Base-by-base conservation (phyloP, 148 eudicot species). In the Linanthus parryae region DNA sequence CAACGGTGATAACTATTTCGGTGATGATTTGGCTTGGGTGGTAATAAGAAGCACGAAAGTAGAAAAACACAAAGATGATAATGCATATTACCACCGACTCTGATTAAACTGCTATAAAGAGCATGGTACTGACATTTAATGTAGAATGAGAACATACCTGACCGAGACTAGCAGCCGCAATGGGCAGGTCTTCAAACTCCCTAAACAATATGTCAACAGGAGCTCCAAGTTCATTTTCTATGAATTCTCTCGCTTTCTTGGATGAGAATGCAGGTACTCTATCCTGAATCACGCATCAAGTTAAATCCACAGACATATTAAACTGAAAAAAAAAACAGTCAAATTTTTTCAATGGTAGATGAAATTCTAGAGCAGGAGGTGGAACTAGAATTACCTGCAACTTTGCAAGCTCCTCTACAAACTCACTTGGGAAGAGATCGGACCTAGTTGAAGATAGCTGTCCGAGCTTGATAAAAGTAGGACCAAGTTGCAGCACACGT, bases 111-210 rank as follows among this genome's bases (percentile, higher is more conserved):
- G n/a, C n/a, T n/a, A n/a, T n/a, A n/a, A n/a, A n/a, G n/a, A n/a
- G n/a, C n/a, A n/a, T n/a, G n/a, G n/a, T n/a, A n/a, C n/a, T n/a
- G n/a, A n/a, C n/a, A n/a, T n/a, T n/a, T n/a, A n/a, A n/a, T n/a
- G n/a, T n/a, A n/a, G n/a, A n/a, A n/a, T n/a, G n/a, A n/a, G n/a
- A n/a, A n/a, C n/a, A 57, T 62, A 94, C 99, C 99, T 94, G 99
- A 68, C 99, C 99, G 78, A 92, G 96, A 72, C 99, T 94, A 73
- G 99, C 99, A 44, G 99, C 96, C 54, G 99, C 95, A 63, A 88
- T 82, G 20, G 99, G 96, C 60, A 47, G 75, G 20, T 94, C 99
- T 78, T 94, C 96, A 72, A 94, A 94, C 65, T 73, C 95, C 77
- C 57, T 80, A 57, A 79, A 94, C 2, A 94, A 73, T 30, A 82